phyloP scores from a whole-genome alignment of 202 grass and related monocot genomes.

The Hordeum pubiflorum region DNA sequence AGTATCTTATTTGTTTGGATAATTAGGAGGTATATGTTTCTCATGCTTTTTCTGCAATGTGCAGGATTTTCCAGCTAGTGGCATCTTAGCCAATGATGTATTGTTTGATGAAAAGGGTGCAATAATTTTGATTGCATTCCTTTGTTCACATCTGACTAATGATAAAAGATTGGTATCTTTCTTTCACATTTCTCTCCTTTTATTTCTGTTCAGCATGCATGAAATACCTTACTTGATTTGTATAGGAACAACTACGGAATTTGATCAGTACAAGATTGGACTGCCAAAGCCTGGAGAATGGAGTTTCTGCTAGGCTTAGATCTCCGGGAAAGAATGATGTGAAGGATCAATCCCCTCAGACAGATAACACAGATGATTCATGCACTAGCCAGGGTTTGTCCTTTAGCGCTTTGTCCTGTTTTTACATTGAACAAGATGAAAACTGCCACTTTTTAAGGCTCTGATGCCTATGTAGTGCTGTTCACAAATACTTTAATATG shows the following conservation, averaged over 20 bases:
- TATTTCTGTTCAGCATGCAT: conserved; percentile 12
- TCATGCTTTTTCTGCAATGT: conserved; percentile 25
- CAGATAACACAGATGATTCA: conserved; percentile 16
- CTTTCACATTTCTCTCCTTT: neutral
- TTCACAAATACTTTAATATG: neutral
- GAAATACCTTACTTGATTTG: neutral
- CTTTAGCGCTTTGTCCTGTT: conserved; percentile 3
- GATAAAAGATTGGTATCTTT: conserved; percentile 42
- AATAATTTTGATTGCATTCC: conserved; percentile 42
- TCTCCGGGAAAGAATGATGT: conserved; percentile 24
- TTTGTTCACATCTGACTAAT: conserved; percentile 47
- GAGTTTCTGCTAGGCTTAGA: conserved; percentile 9
- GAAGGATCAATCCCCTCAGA: conserved; percentile 15
- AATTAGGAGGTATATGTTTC: neutral
- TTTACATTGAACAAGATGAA: neutral
- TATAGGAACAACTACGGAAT: conserved; percentile 46
- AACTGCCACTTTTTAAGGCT: neutral
- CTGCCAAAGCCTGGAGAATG: neutral
- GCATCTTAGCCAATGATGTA: conserved; percentile 36
- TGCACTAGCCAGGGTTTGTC: conserved; percentile 35
- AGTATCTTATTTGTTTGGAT: conserved; percentile 29
- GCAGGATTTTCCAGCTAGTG: conserved; percentile 44
- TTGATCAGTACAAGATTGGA: conserved; percentile 6
- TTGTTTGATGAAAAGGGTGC: conserved; percentile 45
- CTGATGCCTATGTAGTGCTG: neutral